phyloP scores from a whole-genome alignment of 257 asterid species.

The Lantana camara region DNA sequence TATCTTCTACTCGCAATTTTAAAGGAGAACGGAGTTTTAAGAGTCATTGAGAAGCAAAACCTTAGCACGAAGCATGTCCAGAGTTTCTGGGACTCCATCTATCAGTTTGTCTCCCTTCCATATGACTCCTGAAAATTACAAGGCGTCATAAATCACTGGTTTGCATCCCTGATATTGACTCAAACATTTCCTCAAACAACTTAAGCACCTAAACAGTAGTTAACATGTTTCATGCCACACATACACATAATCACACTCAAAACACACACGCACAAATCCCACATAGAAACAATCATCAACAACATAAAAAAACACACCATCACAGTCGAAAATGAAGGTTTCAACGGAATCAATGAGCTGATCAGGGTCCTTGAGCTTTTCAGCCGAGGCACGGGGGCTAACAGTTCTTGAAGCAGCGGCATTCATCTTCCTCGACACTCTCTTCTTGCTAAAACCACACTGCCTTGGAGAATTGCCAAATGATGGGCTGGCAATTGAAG shows the following conservation, averaged over 20 bases:
- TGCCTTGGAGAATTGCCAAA: constrained; percentile 39
- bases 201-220: neutral
- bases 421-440: constrained; percentile 48
- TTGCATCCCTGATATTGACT: constrained; percentile 2
- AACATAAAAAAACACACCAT: constrained; percentile 49
- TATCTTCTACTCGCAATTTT: constrained; percentile 5
- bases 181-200: constrained; percentile 31
- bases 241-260: constrained; percentile 1
- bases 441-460: constrained; percentile 48
- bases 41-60: constrained; percentile 34
- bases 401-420: constrained; percentile 39
- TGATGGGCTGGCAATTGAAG: constrained; percentile 48
- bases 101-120: constrained; percentile 98
- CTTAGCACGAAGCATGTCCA: constrained; percentile 92
- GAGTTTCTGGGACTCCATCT: constrained; percentile 98
- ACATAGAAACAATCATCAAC: neutral
- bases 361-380: constrained; percentile 77
- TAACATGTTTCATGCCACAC: neutral
- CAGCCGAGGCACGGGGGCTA: constrained; percentile 62
- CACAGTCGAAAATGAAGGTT: constrained; percentile 96
- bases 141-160: constrained; percentile 6
- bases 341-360: constrained; percentile 88
- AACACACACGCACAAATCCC: neutral
- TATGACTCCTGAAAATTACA: constrained; percentile 69
- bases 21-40: neutral